These are phyloP conservation scores for Notholithocarpus densiflorus DNA, from an alignment of 306 rosid genomes.

Conservation along the genomic window DNA sequence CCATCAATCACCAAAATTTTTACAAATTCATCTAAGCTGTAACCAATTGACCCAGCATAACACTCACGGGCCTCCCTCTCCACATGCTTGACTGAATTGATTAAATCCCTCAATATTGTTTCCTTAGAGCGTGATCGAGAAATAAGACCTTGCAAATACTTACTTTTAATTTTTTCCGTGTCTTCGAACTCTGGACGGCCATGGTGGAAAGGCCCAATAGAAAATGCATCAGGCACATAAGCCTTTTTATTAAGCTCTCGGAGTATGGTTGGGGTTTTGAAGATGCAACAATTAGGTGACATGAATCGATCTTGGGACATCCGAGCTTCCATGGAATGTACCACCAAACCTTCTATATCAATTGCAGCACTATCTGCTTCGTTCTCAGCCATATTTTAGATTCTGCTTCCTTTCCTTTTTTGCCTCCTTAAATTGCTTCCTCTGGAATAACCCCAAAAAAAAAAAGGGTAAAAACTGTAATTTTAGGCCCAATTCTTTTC, in stretches of 20 bases:
- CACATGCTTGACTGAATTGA: not conserved
- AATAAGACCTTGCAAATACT: not conserved
- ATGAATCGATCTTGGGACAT: not conserved
- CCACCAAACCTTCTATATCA: not conserved
- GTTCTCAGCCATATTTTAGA: not conserved
- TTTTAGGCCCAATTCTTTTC: no score
- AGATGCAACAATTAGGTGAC: constrained; percentile 14
- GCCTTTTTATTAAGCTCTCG: not conserved
- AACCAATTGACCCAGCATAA: constrained; percentile 3
- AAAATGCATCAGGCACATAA: not conserved
- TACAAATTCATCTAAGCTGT: not conserved
- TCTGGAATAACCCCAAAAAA: not conserved
- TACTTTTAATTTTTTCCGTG: not conserved
- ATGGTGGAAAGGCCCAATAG: constrained; percentile 25
- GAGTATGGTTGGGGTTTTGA: constrained; percentile 14
- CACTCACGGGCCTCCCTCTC: not conserved
- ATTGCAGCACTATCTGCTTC: not conserved
- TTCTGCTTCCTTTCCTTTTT: not conserved
- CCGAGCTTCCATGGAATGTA: not conserved
- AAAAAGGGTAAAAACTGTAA: no score
- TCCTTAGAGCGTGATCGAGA: not conserved
- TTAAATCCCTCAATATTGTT: not conserved
- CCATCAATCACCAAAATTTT: constrained; percentile 31
- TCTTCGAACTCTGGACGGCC: not conserved
- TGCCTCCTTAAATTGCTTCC: not conserved